Conservation (phyloP, 2,329 filamentous ascomycete species). For the Diplodia seriata region DNA sequence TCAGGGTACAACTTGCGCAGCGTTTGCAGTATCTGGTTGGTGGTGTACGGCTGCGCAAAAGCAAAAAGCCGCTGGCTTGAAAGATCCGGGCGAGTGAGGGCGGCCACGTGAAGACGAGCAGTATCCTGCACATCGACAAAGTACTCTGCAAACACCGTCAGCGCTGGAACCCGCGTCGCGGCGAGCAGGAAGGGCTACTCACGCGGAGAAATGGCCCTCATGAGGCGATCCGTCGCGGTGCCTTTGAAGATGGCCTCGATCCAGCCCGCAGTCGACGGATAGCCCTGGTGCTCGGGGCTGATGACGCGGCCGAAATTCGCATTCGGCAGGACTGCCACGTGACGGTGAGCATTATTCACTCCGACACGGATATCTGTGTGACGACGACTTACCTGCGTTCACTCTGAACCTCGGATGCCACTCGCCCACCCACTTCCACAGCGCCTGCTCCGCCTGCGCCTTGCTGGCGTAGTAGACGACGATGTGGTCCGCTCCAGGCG, state of each 20-base stretch:
- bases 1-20: background rate
- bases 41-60: background rate
- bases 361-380: no score
- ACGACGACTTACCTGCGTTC: background rate
- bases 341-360: background rate
- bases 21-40: background rate
- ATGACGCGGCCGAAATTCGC: background rate
- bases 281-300: background rate
- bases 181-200: background rate
- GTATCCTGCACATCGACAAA: background rate
- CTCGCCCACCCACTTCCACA: conserved; percentile 49
- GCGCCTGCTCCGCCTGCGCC: conserved; percentile 49
- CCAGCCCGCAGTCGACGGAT: background rate
- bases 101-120: background rate
- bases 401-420: background rate
- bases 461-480: conserved; percentile 53
- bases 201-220: background rate
- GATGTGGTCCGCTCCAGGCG: background rate
- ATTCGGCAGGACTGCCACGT: background rate
- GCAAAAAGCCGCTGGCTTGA: background rate
- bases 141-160: background rate
- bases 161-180: no score
- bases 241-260: background rate
- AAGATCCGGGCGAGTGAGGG: background rate
- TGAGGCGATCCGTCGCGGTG: no score